A percentile compares a stretch with the other conserved stretches of the same genome.
Conservation (phyloP, 2,329 filamentous ascomycete genomes). For the Cordyceps pruinosa region DNA sequence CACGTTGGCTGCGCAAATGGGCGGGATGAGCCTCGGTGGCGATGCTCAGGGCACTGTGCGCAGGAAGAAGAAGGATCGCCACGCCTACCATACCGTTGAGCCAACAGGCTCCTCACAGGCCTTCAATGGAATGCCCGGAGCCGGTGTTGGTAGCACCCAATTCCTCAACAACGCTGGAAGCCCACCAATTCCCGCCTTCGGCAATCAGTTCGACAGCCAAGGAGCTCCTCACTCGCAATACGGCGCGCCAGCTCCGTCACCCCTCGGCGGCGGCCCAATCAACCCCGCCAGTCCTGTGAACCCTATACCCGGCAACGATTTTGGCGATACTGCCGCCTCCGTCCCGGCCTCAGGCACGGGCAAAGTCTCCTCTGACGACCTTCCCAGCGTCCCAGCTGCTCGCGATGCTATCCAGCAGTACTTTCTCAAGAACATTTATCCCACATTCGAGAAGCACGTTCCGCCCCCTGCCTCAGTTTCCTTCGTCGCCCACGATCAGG, state of each 20-base stretch:
- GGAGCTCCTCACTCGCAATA: slow-evolving; percentile 1
- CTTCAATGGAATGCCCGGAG: slow-evolving; percentile 61
- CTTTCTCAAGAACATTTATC: slow-evolving; percentile 83
- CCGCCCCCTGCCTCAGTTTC: slow-evolving; percentile 83
- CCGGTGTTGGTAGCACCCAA: slow-evolving; percentile 40
- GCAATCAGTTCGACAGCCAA: slow-evolving; percentile 38
- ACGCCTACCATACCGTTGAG: slow-evolving; percentile 85
- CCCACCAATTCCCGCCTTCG: slow-evolving; percentile 25
- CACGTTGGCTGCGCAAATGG: slow-evolving; percentile 66
- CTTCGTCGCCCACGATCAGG: slow-evolving; percentile 91
- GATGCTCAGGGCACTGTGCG: slow-evolving; percentile 43
- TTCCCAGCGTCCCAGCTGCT: slow-evolving; percentile 82
- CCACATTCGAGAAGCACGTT: slow-evolving; percentile 89
- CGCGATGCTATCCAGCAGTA: slow-evolving; percentile 76
- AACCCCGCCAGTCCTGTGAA: slow-evolving; percentile 20
- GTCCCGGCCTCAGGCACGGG: slow-evolving; percentile 27
- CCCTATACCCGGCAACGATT: slow-evolving; percentile 18
- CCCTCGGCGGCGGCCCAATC: slow-evolving; percentile 13
- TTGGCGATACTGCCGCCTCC: slow-evolving; percentile 25
- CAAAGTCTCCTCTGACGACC: slow-evolving; percentile 81
- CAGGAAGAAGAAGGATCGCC: slow-evolving; percentile 89
- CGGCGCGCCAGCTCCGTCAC: not conserved
- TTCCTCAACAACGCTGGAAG: slow-evolving; percentile 30
- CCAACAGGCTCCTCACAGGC: slow-evolving; percentile 60
- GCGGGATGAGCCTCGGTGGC: slow-evolving; percentile 60